Evolutionary conservation across 768 basidiomycete genomes (phyloP), one percentile per base, ranked within the genome.

Genomic region (Agrocybe pediades): DNA sequence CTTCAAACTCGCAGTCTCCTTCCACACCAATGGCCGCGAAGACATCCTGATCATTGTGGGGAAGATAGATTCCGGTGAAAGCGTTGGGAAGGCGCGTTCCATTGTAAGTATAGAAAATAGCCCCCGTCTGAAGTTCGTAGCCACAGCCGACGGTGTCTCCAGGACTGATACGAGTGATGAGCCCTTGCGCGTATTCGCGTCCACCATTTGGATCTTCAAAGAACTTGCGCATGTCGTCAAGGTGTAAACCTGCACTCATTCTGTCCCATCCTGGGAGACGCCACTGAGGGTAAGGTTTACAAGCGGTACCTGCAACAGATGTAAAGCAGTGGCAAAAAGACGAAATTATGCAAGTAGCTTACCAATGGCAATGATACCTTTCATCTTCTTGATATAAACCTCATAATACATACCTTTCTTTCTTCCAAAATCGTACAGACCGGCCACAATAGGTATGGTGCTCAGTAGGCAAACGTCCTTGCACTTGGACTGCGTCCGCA

Each of bases 231-330:
- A 85, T 71, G 68, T 88, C 87, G 62, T 88, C 87, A 27, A 88
- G 76, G 59, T 88, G 87, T 23, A 87, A 70, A 1, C 78, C 86
- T 1, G 82, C 81, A 49, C 86, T 86, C 39, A 80, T 71, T 44
- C 86, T 71, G 61, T 89, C 84, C 87, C 87, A 88, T 2, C 87
- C 87, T 36, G 87, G 87, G 40, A 87, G 73, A 17, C 86, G 78
- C 74, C 81, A 87, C 1, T 69, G 66, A 0, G 86, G 87, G 58
- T 87, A 87, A 2, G 87, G 86, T 16, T 73, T 73, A 61, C 85
- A 87, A 9, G 84, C 73, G 1, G 83, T 86, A 7, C 87, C 86
- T 87, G 46, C 7, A 27, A 13, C 24, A 33, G 2, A 36, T 19
- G 21, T 21, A n/a, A 8, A 26, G 36, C 17, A 33, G 21, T 48